phyloP scores from a whole-genome alignment of 169 alveolate species.

The Neospora caninum region DNA sequence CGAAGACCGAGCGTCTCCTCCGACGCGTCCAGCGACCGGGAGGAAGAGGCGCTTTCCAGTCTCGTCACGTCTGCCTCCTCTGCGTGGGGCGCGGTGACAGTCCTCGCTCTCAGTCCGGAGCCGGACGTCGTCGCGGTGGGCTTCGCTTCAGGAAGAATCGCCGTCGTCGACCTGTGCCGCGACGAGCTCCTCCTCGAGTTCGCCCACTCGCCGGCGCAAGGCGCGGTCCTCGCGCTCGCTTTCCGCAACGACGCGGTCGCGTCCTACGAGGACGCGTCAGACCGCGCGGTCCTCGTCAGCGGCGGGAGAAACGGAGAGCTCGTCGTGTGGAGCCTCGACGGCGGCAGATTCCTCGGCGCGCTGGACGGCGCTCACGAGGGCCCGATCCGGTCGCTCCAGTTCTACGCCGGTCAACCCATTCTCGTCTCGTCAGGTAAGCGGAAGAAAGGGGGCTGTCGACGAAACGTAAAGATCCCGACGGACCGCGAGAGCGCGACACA shows the following conservation, averaged over 20 bases:
- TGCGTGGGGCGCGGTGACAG: conserved; percentile 39
- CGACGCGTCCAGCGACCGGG: background rate
- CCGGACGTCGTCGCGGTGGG: conserved; percentile 55
- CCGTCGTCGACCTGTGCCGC: conserved; percentile 3
- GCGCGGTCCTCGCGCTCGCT: conserved; percentile 44
- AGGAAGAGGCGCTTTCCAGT: background rate
- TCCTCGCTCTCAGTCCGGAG: background rate
- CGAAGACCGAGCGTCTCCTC: background rate
- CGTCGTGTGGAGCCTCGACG: conserved; percentile 42
- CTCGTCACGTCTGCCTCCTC: background rate
- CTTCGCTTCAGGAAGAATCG: conserved; percentile 14
- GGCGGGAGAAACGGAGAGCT: conserved; percentile 52
- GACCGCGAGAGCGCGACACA: no score
- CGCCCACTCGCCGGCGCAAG: conserved; percentile 38
- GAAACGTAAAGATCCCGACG: no score
- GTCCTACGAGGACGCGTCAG: background rate
- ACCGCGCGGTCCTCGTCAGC: conserved; percentile 32
- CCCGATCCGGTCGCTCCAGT: background rate
- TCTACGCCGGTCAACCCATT: conserved; percentile 49
- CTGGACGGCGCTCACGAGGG: conserved; percentile 25
- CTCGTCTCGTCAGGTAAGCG: conserved; percentile 35
- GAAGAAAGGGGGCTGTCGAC: background rate
- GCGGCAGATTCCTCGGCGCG: background rate
- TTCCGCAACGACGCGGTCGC: conserved; percentile 28
- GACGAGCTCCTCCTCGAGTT: conserved; percentile 49